Conservation (phyloP, 345 rosid species). For the Gossypium thurberi region DNA sequence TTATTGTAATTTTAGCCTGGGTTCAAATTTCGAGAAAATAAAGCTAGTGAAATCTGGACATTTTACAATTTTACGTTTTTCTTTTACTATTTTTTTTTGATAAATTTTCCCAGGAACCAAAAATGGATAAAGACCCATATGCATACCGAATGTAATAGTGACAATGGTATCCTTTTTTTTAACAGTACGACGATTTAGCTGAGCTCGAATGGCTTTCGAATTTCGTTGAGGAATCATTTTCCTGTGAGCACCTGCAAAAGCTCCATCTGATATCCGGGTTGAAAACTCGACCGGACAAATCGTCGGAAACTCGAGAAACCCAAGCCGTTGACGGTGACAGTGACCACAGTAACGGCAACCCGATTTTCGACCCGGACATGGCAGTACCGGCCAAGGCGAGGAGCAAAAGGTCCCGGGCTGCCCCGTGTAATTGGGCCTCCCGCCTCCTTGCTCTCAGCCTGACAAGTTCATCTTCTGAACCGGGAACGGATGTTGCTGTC, state of each 20-base stretch:
- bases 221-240: constrained; percentile 88
- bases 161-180: background rate
- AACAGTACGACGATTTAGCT: constrained; percentile 63
- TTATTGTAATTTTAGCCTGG: no score
- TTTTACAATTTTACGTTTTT: background rate
- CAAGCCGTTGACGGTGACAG: constrained; percentile 13
- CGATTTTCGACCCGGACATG: constrained; percentile 47
- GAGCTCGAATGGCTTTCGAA: constrained; percentile 97
- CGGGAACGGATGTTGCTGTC: background rate
- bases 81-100: background rate
- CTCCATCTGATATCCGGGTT: constrained; percentile 70
- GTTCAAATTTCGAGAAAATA: no score
- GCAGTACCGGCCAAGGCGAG: constrained; percentile 88
- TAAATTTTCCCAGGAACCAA: background rate
- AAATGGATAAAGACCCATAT: background rate
- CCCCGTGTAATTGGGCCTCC: constrained; percentile 76
- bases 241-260: constrained; percentile 75
- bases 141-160: constrained; percentile 12
- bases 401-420: constrained; percentile 86
- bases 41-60: background rate
- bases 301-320: constrained; percentile 28
- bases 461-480: constrained; percentile 29
- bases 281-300: constrained; percentile 45
- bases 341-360: constrained; percentile 11
- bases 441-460: constrained; percentile 52